A percentile compares a stretch with the other conserved stretches of the same genome.
phyloP scores from a whole-genome alignment of 1,284 basidiomycete genomes.

The Pseudozyma flocculosa region DNA sequence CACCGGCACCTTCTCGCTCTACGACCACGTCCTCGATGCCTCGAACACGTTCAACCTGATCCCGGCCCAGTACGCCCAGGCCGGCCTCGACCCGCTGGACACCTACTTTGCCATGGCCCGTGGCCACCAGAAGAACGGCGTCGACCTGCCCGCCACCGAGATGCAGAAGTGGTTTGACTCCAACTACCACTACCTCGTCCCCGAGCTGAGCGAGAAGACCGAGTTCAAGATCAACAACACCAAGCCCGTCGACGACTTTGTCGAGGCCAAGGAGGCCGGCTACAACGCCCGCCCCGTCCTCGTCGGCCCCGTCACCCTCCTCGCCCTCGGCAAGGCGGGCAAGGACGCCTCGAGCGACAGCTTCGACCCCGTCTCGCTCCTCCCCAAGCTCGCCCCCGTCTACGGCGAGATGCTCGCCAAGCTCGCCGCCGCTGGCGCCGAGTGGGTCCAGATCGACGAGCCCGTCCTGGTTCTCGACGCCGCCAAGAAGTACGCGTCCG shows the following conservation, averaged over 20 bases:
- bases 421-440: constrained; percentile 88
- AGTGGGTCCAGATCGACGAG: constrained; percentile 96
- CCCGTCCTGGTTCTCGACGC: constrained; percentile 91
- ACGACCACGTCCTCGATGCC: constrained; percentile 98
- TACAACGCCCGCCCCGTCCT: constrained; percentile 91
- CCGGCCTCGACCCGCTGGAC: constrained; percentile 85
- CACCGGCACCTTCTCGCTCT: constrained; percentile 95
- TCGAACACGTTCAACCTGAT: constrained; percentile 95
- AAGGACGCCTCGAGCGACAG: constrained; percentile 76
- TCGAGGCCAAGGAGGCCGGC: constrained; percentile 89
- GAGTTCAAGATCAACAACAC: constrained; percentile 98
- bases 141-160: constrained; percentile 96
- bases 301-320: constrained; percentile 93
- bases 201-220: constrained; percentile 87
- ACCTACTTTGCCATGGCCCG: constrained; percentile 92
- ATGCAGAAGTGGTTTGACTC: constrained; percentile 99
- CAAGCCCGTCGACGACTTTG: constrained; percentile 82
- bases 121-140: constrained; percentile 85
- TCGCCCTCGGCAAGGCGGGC: constrained; percentile 85
- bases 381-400: constrained; percentile 84
- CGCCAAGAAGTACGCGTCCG: constrained; percentile 74
- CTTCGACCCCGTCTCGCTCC: constrained; percentile 88
- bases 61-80: constrained; percentile 87
- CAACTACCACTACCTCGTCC: constrained; percentile 99
- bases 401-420: constrained; percentile 89